Percentiles rank a stretch among this genome's conserved stretches.
Evolutionary conservation across 2,329 filamentous ascomycete genomes (phyloP).

Genomic region (Knoxdaviesia capensis): DNA sequence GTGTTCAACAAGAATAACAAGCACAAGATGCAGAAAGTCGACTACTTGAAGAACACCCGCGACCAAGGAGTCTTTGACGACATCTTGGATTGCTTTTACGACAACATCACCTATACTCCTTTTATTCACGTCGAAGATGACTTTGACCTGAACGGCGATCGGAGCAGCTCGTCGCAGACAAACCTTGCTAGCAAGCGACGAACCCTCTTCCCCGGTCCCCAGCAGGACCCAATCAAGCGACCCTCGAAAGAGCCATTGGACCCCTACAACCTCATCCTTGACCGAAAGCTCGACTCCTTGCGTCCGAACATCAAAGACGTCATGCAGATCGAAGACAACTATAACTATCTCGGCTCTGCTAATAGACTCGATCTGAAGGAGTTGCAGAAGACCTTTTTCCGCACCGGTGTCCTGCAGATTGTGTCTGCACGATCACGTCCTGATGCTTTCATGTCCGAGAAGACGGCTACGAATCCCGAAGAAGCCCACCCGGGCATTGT

Average conservation of each 20-base stretch:
- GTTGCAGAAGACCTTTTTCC: constrained; percentile 75
- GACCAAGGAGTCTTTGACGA: constrained; percentile 88
- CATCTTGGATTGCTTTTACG: constrained; percentile 88
- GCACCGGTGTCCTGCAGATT: constrained; percentile 82
- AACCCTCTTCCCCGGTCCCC: constrained; percentile 39
- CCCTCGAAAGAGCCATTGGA: constrained; percentile 71
- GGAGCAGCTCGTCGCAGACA: constrained; percentile 48
- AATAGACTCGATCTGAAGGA: constrained; percentile 59
- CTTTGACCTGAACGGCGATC: constrained; percentile 56
- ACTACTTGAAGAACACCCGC: constrained; percentile 88
- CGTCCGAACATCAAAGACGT: constrained; percentile 79
- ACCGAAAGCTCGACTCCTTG: constrained; percentile 65
- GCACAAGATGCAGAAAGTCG: constrained; percentile 90
- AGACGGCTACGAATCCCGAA: constrained; percentile 64
- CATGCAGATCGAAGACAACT: constrained; percentile 81
- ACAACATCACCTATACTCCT: constrained; percentile 95
- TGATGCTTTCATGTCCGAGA: constrained; percentile 84
- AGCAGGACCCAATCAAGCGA: constrained; percentile 28
- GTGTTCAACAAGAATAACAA: constrained; percentile 99
- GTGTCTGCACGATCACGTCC: constrained; percentile 84
- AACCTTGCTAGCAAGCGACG: constrained; percentile 37
- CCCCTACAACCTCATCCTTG: constrained; percentile 84
- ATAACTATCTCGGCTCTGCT: constrained; percentile 65
- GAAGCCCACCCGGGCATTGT: constrained; percentile 84
- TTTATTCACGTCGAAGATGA: constrained; percentile 97